Base-by-base conservation (phyloP, 257 asterid species). In the Nicotiana tabacum region DNA sequence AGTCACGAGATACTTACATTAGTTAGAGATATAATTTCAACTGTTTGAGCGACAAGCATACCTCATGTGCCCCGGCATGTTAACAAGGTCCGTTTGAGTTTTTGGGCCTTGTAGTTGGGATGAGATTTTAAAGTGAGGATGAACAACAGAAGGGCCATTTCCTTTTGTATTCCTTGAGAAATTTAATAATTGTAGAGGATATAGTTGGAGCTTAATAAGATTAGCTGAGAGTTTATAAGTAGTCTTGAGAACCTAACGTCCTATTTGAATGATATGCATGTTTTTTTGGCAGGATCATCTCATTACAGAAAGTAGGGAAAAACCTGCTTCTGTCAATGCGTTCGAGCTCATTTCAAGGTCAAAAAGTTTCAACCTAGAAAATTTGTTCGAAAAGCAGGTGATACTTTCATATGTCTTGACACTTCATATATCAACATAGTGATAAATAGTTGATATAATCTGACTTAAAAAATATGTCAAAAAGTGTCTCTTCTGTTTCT, bases 271-370 rank as follows among this genome's bases (percentile, higher is more conserved):
- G 43, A 76, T n/a, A 18, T 27, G 6, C 18, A 18, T 9, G 77
- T 78, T 68, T 66, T 85, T 79, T 60, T 87, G 72, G 77, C 92
- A 93, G 93, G 97, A 91, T 83, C 88, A 85, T 87, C 91, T 94
- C 66, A 90, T 94, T 39, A 90, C 91, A 18, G 97, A 92, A 83
- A 89, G 88, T 81, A 89, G 88, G 86, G 97, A 94, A 86, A 94
- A 92, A 87, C 98, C 98, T 30, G 93, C 80, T 66, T 90, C 97
- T 72, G 93, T 90, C 95, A 94, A 94, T 81, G 97, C 97, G 43
- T 92, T 94, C 86, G 95, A 91, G 92, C 91, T 94, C 66, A 94
- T 93, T 60, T 92, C 98, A 15, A 87, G 93, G 91, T 92, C 97
- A 55, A 91, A 89, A 64, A 89, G 96, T 84, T 90, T 93, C 88